Percentiles rank a stretch among this genome's conserved stretches.
These are phyloP conservation scores for Erysimum cheiri DNA, from an alignment of 441 rosid genomes.

Conservation along the genomic window DNA sequence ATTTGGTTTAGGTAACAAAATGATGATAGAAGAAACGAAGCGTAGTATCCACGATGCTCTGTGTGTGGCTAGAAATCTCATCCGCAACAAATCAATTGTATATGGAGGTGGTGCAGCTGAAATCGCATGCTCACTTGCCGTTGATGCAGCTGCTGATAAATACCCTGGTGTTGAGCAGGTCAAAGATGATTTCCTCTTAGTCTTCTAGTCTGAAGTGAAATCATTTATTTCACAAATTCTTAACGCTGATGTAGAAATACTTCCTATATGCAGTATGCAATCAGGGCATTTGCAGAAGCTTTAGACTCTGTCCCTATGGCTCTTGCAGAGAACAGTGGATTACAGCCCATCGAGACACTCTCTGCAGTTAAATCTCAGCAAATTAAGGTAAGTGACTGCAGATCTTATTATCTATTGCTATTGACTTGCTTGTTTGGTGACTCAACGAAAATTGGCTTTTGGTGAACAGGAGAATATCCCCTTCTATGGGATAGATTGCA, in stretches of 20 bases:
- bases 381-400: conserved; percentile 63
- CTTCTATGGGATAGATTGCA: conserved; percentile 89
- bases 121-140: conserved; percentile 90
- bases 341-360: conserved; percentile 91
- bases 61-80: conserved; percentile 94
- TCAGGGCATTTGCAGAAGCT: conserved; percentile 94
- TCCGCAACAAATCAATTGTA: conserved; percentile 90
- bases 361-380: conserved; percentile 96
- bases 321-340: conserved; percentile 96
- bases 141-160: conserved; percentile 87
- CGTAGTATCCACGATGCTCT: conserved; percentile 97
- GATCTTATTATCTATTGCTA: not conserved
- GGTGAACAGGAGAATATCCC: conserved; percentile 80
- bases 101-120: conserved; percentile 99
- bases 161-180: conserved; percentile 97
- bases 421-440: not conserved
- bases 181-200: not conserved
- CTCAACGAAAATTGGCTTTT: not conserved
- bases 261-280: conserved; percentile 74
- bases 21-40: conserved; percentile 98
- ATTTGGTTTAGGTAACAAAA: conserved; percentile 79
- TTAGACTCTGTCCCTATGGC: conserved; percentile 93
- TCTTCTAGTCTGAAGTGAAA: not conserved
- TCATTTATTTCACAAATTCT: not conserved
- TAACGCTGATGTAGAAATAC: not conserved